Evolutionary conservation across 75 land plant genomes (phyloP).

Genomic region (Cunninghamia lanceolata): DNA sequence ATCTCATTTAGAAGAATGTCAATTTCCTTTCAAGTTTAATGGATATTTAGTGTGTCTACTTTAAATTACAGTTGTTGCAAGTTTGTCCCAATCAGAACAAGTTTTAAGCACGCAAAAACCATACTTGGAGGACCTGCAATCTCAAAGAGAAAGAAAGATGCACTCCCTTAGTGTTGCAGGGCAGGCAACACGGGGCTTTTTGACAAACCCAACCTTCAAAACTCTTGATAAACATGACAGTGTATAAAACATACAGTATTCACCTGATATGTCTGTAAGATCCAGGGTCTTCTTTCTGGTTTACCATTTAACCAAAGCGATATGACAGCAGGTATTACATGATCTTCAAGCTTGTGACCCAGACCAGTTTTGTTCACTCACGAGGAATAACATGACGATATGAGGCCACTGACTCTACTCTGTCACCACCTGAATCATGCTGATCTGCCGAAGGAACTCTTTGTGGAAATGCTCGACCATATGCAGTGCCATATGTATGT

Average conservation of each 20-base stretch:
- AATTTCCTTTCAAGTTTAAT: background rate
- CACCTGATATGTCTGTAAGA: background rate
- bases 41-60: background rate
- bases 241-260: background rate
- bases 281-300: background rate
- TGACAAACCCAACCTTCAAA: background rate
- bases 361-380: background rate
- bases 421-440: constrained; percentile 8
- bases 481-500: background rate
- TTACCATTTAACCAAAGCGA: background rate
- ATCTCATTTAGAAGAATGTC: background rate
- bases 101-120: background rate
- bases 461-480: constrained; percentile 5
- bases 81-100: background rate
- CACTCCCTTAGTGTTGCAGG: background rate
- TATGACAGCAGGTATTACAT: background rate
- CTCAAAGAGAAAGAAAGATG: background rate
- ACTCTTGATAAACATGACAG: background rate
- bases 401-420: constrained; percentile 2
- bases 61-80: background rate
- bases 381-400: background rate
- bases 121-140: background rate
- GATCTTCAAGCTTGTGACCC: background rate
- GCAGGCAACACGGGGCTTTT: background rate
- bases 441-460: constrained; percentile 9